Conservation (phyloP, 2,329 filamentous ascomycete genomes). For the Neonectria neomacrospora region DNA sequence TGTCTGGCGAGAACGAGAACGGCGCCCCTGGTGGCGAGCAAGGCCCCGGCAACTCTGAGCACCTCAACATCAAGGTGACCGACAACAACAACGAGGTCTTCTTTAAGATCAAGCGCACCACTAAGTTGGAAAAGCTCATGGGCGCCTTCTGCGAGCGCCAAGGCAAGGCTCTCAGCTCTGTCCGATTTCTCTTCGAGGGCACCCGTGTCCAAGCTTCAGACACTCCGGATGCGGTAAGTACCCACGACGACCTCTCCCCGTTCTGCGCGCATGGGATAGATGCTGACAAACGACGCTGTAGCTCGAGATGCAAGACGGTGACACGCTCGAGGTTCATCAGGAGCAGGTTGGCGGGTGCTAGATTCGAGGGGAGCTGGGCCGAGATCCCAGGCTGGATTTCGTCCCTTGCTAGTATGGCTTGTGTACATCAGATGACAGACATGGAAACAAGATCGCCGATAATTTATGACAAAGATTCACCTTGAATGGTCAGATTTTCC, state of each 20-base stretch:
- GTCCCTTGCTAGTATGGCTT: conserved; percentile 32
- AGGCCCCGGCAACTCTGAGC: conserved; percentile 70
- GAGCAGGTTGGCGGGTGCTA: conserved; percentile 88
- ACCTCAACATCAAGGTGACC: conserved; percentile 99
- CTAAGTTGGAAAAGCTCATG: conserved; percentile 97
- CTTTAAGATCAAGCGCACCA: conserved; percentile 99
- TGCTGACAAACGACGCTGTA: conserved; percentile 52
- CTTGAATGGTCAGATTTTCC: conserved; percentile 29
- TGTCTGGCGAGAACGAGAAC: conserved; percentile 60
- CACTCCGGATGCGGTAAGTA: conserved; percentile 88
- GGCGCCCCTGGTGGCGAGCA: conserved; percentile 61
- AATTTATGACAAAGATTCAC: conserved; percentile 46
- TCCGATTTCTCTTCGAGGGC: conserved; percentile 97
- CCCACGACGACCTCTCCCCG: conserved; percentile 1
- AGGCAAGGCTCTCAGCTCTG: conserved; percentile 84
- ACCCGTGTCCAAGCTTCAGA: conserved; percentile 88
- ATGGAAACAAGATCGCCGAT: conserved; percentile 33
- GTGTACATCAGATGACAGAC: conserved; percentile 38
- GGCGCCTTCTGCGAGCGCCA: conserved; percentile 96
- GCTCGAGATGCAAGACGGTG: conserved; percentile 97
- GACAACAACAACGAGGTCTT: conserved; percentile 99
- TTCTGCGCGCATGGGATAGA: not conserved
- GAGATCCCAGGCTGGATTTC: conserved; percentile 33
- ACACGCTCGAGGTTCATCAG: conserved; percentile 96
- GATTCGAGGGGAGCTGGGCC: conserved; percentile 16